These are phyloP conservation scores for Apiospora saccharicola DNA, from an alignment of 2,329 filamentous ascomycete species.

Conservation along the genomic window DNA sequence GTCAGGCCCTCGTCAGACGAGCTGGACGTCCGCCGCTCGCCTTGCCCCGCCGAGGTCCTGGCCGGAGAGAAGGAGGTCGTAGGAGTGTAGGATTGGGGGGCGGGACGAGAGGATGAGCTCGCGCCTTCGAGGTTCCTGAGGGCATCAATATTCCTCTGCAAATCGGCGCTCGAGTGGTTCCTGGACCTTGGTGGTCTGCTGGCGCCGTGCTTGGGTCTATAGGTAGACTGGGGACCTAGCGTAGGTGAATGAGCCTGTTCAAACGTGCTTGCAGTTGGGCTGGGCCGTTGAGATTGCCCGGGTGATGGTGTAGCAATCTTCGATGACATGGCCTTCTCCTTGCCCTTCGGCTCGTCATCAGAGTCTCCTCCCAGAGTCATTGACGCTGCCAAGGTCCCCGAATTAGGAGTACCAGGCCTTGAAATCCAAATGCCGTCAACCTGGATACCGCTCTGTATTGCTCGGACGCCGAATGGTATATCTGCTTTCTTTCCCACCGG, in stretches of 20 bases:
- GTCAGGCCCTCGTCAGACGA: constrained; percentile 27
- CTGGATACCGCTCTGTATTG: constrained; percentile 82
- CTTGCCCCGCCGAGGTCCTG: constrained; percentile 12
- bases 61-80: constrained; percentile 36
- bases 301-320: constrained; percentile 29
- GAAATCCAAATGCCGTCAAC: constrained; percentile 87
- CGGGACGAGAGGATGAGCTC: constrained; percentile 24
- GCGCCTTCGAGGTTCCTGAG: constrained; percentile 28
- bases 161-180: constrained; percentile 30
- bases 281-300: constrained; percentile 34
- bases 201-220: constrained; percentile 30
- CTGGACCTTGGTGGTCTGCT: constrained; percentile 37
- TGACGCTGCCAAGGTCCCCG: constrained; percentile 34
- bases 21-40: constrained; percentile 27
- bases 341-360: constrained; percentile 36
- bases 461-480: constrained; percentile 86
- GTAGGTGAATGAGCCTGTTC: constrained; percentile 31
- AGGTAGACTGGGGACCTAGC: constrained; percentile 23
- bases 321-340: constrained; percentile 36
- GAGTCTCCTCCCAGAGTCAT: constrained; percentile 35
- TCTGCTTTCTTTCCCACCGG: constrained; percentile 57
- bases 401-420: constrained; percentile 52
- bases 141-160: constrained; percentile 29
- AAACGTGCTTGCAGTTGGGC: constrained; percentile 35
- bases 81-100: constrained; percentile 39